Conservation (phyloP, 2,329 filamentous ascomycete genomes). For the Zelopaecilomyces penicillatus region DNA sequence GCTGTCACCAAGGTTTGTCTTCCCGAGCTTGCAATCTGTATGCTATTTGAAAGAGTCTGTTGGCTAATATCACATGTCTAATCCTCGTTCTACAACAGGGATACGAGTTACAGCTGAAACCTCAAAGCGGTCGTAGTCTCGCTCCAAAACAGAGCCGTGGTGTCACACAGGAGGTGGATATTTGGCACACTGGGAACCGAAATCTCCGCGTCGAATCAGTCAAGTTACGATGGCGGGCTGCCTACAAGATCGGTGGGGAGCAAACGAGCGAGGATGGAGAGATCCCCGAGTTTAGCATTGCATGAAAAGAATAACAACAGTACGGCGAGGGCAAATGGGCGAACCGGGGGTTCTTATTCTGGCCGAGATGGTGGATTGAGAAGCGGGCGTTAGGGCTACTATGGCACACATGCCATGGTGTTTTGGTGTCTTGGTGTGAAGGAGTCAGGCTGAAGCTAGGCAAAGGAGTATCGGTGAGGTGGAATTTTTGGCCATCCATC, state of each 20-base stretch:
- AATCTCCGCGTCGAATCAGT: conserved; percentile 64
- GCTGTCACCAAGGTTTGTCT: conserved; percentile 79
- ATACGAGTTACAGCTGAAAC: conserved; percentile 71
- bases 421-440: too few relatives aligned
- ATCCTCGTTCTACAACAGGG: conserved; percentile 41
- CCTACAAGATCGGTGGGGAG: conserved; percentile 63
- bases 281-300: conserved; percentile 69
- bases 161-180: conserved; percentile 71
- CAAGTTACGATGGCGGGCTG: conserved; percentile 83
- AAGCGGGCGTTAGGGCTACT: too few relatives aligned
- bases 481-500: too few relatives aligned
- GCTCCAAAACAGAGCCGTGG: conserved; percentile 64
- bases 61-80: conserved; percentile 2
- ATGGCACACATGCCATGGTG: too few relatives aligned
- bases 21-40: not conserved
- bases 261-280: conserved; percentile 74
- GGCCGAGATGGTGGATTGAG: too few relatives aligned
- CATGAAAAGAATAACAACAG: conserved; percentile 30
- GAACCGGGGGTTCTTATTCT: not conserved
- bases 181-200: conserved; percentile 64
- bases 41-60: not conserved
- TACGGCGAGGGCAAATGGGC: not conserved
- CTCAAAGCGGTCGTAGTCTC: conserved; percentile 73
- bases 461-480: too few relatives aligned
- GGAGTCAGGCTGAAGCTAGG: too few relatives aligned